Base-by-base conservation (phyloP, 108 stramenopile species). In the Pseudonitzschia pungens region DNA sequence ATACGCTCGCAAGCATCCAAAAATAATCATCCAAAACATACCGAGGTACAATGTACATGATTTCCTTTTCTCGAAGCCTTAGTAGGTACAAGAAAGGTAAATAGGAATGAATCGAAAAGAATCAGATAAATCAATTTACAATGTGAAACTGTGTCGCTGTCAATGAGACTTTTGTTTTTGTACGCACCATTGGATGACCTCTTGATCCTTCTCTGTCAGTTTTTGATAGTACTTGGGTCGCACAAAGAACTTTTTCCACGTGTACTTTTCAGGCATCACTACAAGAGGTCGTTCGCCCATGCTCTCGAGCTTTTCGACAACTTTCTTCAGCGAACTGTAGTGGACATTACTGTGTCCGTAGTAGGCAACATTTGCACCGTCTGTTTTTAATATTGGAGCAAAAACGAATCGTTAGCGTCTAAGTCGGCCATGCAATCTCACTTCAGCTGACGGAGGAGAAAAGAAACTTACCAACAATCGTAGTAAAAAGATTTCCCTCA, bases 1-100 rank as follows among this genome's bases (percentile, higher is more conserved):
- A 85, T 11, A 92, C 78, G 56, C 85, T 87, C 0, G 90, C 91
- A 9, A 92, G 69, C 86, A 95, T 95, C 93, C 91, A 95, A 70
- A 88, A 95, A 63, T 81, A 92, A 68, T 95, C 93, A 65, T 95
- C 93, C 26, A 92, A 67, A 36, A 78, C 88, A 26, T 79, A 78
- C 7, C 81, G 69, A 21, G 88, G 88, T 4, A 90, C 91, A 44
- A 82, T 56, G 65, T 81, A 89, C 15, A 89, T 21, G 31, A 70
- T 79, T 14, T 70, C 78, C 11, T 51, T 42, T 10, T 77, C 59
- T 10, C 36, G 27, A 8, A 89, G 74, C 21, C 67, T 71, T 0
- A 66, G 26, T 8, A 45, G 24, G 65, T 16, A 20, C 7, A 24
- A 65, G 22, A 3, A 62, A 28, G 42, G 27, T 0, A 50, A 22